Percentiles rank a stretch among this genome's conserved stretches.
phyloP scores from a whole-genome alignment of 768 basidiomycete species.

The Suillus lakei region DNA sequence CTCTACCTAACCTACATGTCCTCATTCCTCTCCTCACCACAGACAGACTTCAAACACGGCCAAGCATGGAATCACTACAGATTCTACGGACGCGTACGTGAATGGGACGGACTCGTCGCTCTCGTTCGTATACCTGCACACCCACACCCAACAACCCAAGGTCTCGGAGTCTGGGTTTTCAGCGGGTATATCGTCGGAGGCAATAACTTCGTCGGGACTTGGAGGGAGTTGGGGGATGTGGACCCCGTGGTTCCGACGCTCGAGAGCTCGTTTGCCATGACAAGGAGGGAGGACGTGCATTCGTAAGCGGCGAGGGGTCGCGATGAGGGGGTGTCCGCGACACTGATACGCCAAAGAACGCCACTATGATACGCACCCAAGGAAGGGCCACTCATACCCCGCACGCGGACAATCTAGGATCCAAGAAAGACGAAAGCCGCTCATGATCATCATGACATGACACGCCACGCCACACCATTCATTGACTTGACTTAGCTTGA shows the following conservation, averaged over 20 bases:
- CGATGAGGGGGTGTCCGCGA: neutral
- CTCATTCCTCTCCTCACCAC: neutral
- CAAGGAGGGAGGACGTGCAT: slow-evolving; percentile 21
- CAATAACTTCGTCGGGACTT: slow-evolving; percentile 72
- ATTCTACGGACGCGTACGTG: slow-evolving; percentile 57
- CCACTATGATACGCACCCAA: neutral
- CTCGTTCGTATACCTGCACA: slow-evolving; percentile 47
- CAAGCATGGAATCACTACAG: slow-evolving; percentile 52
- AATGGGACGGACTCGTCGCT: slow-evolving; percentile 64
- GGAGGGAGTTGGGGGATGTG: slow-evolving; percentile 53
- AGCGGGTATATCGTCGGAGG: slow-evolving; percentile 74
- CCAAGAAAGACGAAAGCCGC: neutral
- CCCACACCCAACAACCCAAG: neutral
- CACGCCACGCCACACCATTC: neutral
- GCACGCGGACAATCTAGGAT: neutral
- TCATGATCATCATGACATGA: neutral
- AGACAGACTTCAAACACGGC: slow-evolving; percentile 57
- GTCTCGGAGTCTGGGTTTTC: slow-evolving; percentile 49
- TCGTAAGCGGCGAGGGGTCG: neutral
- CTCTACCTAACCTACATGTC: neutral
- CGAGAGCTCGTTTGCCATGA: slow-evolving; percentile 71
- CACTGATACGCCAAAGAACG: too few relatives aligned
- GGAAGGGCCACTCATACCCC: neutral
- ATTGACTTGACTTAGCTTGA: neutral
- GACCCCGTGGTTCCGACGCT: slow-evolving; percentile 54